Percentiles rank a stretch among this genome's conserved stretches.
phyloP scores from a whole-genome alignment of 2,329 filamentous ascomycete species.

The Amauroascus niger region DNA sequence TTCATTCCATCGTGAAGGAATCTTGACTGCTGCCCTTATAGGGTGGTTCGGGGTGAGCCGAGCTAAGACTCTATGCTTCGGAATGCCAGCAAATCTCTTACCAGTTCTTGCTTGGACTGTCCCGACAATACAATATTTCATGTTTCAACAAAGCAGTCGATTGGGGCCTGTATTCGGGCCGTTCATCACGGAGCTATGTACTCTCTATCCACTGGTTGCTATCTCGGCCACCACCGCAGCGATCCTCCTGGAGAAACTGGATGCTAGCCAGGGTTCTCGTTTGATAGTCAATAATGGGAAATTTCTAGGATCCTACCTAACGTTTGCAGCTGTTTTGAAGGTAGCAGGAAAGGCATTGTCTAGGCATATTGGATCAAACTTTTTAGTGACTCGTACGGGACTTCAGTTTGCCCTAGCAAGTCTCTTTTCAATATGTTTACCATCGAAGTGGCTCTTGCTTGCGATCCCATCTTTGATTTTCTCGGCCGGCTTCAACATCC shows the following conservation, averaged over 20 bases:
- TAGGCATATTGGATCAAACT: constrained; percentile 49
- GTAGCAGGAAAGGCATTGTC: constrained; percentile 35
- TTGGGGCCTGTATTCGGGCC: constrained; percentile 66
- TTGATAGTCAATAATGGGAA: constrained; percentile 55
- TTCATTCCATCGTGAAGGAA: constrained; percentile 58
- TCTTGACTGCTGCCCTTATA: constrained; percentile 57
- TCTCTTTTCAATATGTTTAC: constrained; percentile 56
- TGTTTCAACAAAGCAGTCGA: constrained; percentile 56
- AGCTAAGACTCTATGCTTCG: constrained; percentile 40
- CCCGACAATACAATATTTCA: constrained; percentile 60
- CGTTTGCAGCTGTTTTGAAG: constrained; percentile 47
- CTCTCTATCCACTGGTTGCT: constrained; percentile 59
- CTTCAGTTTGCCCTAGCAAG: constrained; percentile 59
- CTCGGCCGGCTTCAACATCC: constrained; percentile 61
- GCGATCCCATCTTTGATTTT: constrained; percentile 58
- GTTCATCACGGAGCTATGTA: constrained; percentile 61
- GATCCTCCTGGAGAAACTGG: constrained; percentile 51
- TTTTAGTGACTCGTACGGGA: constrained; percentile 60
- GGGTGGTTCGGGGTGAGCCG: constrained; percentile 62
- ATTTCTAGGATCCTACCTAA: constrained; percentile 55
- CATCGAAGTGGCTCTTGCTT: constrained; percentile 57
- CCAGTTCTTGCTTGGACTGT: constrained; percentile 67
- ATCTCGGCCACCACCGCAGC: constrained; percentile 56
- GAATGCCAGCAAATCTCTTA: constrained; percentile 45
- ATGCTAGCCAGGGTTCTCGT: constrained; percentile 47